Conservation (phyloP, 352 stramenopile species). For the Phytophthora sp. region DNA sequence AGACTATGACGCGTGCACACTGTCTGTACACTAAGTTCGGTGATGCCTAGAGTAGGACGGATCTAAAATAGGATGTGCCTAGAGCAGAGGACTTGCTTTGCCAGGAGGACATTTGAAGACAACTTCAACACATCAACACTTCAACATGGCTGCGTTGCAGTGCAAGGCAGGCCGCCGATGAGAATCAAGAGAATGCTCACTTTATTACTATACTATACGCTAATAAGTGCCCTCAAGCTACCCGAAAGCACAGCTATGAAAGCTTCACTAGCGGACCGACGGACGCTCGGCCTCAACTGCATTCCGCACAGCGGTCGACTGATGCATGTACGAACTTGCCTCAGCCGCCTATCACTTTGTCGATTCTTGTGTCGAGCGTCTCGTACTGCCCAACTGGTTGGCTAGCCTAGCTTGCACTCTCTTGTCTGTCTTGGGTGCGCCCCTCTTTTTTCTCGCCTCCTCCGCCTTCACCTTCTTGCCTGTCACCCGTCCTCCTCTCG, state of each 20-base stretch:
- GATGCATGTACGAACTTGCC: too few species aligned
- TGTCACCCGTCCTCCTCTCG: slow-evolving; percentile 20
- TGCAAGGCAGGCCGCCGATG: too few species aligned
- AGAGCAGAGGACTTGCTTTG: neutral
- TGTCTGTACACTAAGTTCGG: neutral
- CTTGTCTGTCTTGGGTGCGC: slow-evolving; percentile 31
- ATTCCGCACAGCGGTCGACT: too few species aligned
- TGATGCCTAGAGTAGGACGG: neutral
- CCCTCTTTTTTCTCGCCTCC: slow-evolving; percentile 32
- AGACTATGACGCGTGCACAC: slow-evolving; percentile 12
- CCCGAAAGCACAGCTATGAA: slow-evolving; percentile 35
- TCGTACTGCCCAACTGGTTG: slow-evolving; percentile 12
- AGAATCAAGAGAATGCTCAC: slow-evolving; percentile 43
- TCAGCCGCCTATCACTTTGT: too few species aligned
- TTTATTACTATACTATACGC: slow-evolving; percentile 50
- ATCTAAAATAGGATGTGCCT: slow-evolving; percentile 5
- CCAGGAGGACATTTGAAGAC: neutral
- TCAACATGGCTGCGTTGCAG: too few species aligned
- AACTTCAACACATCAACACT: neutral
- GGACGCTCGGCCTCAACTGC: slow-evolving; percentile 11
- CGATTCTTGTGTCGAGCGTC: neutral
- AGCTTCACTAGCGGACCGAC: slow-evolving; percentile 21
- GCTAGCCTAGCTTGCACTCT: slow-evolving; percentile 36
- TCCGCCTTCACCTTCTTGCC: slow-evolving; percentile 14
- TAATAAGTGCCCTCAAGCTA: slow-evolving; percentile 42